Conservation (phyloP, 768 basidiomycete genomes). For the Kwoniella shandongensis region DNA sequence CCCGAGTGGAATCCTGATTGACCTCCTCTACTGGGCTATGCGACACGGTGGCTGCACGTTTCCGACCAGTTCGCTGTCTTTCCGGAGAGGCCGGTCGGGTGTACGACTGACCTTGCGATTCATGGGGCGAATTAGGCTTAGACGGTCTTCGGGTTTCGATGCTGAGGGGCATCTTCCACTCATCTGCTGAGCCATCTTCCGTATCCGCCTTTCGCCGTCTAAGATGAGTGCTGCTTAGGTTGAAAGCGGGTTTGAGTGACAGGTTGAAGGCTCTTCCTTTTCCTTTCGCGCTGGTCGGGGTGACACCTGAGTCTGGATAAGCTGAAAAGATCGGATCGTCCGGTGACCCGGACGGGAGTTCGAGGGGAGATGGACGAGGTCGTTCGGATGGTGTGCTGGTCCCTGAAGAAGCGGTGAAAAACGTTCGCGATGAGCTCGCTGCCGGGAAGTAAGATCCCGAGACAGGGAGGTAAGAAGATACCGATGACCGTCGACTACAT, state of each 20-base stretch:
- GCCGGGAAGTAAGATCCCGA: slow-evolving; percentile 41
- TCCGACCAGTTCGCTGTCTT: not conserved
- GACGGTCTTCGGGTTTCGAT: slow-evolving; percentile 2
- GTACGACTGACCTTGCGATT: not conserved
- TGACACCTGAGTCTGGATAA: slow-evolving; percentile 35
- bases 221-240: not conserved
- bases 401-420: slow-evolving; percentile 19
- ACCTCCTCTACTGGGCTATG: not conserved
- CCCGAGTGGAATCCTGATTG: not conserved
- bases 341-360: slow-evolving; percentile 32
- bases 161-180: slow-evolving; percentile 9
- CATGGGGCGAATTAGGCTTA: too few species aligned
- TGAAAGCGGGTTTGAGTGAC: slow-evolving; percentile 17
- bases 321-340: slow-evolving; percentile 45
- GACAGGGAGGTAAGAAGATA: slow-evolving; percentile 17
- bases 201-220: slow-evolving; percentile 7
- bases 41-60: slow-evolving; percentile 7
- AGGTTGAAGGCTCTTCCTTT: slow-evolving; percentile 29
- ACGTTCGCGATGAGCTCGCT: not conserved
- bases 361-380: slow-evolving; percentile 28
- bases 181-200: slow-evolving; percentile 21
- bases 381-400: slow-evolving; percentile 25
- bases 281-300: slow-evolving; percentile 20
- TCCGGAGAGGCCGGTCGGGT: too few species aligned
- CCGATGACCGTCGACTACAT: slow-evolving; percentile 23